Conservation (phyloP, 331 rosid species). For the Cucumis variabilis region DNA sequence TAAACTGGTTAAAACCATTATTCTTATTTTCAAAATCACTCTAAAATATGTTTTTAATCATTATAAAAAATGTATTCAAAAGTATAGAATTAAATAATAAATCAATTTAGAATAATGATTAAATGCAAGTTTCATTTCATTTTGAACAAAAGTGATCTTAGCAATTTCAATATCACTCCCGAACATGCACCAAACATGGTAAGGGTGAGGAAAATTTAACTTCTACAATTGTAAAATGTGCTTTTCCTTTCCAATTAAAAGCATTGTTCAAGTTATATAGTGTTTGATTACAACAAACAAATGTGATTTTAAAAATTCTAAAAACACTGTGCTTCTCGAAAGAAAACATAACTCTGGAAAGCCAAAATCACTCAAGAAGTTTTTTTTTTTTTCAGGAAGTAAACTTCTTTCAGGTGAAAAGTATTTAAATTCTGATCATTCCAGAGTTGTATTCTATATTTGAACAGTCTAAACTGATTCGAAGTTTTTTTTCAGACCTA, state of each 20-base stretch:
- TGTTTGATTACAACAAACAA: not conserved
- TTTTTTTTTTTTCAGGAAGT: not conserved
- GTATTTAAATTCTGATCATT: not conserved
- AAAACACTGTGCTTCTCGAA: not conserved
- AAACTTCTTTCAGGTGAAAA: not conserved
- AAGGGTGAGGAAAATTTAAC: not conserved
- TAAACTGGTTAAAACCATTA: not conserved
- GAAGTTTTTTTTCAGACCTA: not conserved
- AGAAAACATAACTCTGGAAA: not conserved
- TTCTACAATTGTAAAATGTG: not conserved
- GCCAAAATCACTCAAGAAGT: not conserved
- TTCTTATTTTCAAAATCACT: no score
- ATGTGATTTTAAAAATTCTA: not conserved
- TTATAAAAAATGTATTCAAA: no score
- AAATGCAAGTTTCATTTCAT: no score
- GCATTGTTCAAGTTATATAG: not conserved
- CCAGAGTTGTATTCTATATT: not conserved
- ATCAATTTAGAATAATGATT: no score
- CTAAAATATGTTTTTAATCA: no score
- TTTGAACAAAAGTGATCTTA: no score
- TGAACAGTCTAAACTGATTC: not conserved
- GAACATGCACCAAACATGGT: not conserved
- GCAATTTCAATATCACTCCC: no score
- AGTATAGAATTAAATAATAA: no score
- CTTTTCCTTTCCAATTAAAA: not conserved